phyloP scores from a whole-genome alignment of 305 asterid species.

The Caryopteris hybrid region DNA sequence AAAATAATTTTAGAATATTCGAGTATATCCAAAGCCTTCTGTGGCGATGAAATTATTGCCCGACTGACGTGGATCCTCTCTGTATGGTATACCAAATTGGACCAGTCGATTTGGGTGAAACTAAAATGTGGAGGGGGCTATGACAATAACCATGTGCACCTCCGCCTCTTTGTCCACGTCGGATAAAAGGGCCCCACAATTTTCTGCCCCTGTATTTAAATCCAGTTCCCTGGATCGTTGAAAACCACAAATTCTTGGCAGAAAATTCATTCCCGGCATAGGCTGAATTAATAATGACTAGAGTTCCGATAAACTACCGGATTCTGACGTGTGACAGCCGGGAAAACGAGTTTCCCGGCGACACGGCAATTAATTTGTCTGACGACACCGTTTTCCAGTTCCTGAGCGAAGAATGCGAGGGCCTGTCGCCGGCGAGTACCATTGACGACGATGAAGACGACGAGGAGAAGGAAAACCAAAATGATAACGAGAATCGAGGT shows the following conservation, averaged over 20 bases:
- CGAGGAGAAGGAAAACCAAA: constrained; percentile 32
- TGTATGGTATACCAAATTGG: constrained; percentile 44
- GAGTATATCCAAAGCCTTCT: constrained; percentile 46
- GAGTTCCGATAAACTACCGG: constrained; percentile 43
- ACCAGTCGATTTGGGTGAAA: neutral
- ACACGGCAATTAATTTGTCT: constrained; percentile 46
- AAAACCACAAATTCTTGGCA: constrained; percentile 2
- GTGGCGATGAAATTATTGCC: constrained; percentile 28
- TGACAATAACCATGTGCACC: constrained; percentile 24
- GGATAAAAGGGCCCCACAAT: constrained; percentile 21
- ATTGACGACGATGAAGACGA: constrained; percentile 30
- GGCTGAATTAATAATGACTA: constrained; percentile 26
- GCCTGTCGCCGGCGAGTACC: constrained; percentile 36
- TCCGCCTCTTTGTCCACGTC: constrained; percentile 27
- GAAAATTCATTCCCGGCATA: neutral
- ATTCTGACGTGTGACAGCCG: constrained; percentile 45
- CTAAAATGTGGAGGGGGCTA: constrained; percentile 18
- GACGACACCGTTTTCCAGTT: constrained; percentile 70
- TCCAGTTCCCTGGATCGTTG: neutral
- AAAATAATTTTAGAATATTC: constrained; percentile 42
- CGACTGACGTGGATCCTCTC: constrained; percentile 80
- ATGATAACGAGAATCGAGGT: constrained; percentile 23
- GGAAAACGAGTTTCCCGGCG: constrained; percentile 49
- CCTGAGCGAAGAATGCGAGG: constrained; percentile 50
- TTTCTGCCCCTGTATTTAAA: neutral